These are phyloP conservation scores for Apiospora saccharicola DNA, from an alignment of 2,329 filamentous ascomycete genomes.

Conservation along the genomic window DNA sequence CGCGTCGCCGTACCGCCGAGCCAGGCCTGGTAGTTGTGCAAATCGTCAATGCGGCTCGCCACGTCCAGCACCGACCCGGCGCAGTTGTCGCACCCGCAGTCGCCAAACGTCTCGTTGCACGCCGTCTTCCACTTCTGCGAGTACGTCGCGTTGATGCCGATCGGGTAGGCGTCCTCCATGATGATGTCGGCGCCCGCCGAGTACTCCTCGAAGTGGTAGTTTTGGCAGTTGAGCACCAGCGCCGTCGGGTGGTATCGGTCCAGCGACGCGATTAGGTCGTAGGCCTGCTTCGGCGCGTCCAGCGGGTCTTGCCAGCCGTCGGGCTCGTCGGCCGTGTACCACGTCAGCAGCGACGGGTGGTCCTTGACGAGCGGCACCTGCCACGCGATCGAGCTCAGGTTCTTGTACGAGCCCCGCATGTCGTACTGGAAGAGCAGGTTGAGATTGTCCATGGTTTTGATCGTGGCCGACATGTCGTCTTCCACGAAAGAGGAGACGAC, in stretches of 20 bases:
- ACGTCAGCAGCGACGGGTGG: slow-evolving; percentile 50
- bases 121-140: slow-evolving; percentile 60
- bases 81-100: slow-evolving; percentile 71
- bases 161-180: slow-evolving; percentile 67
- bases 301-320: slow-evolving; percentile 65
- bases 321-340: slow-evolving; percentile 58
- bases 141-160: slow-evolving; percentile 62
- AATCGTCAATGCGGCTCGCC: slow-evolving; percentile 47
- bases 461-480: slow-evolving; percentile 38
- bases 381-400: slow-evolving; percentile 48
- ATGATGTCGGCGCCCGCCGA: slow-evolving; percentile 63
- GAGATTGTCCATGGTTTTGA: slow-evolving; percentile 48
- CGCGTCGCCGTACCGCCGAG: slow-evolving; percentile 45
- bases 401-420: slow-evolving; percentile 53
- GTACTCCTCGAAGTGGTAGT: slow-evolving; percentile 67
- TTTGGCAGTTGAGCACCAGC: slow-evolving; percentile 66
- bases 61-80: slow-evolving; percentile 61
- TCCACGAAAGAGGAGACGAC: slow-evolving; percentile 50
- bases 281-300: slow-evolving; percentile 50
- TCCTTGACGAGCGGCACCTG: slow-evolving; percentile 51
- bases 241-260: slow-evolving; percentile 69
- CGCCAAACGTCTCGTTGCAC: slow-evolving; percentile 66
- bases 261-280: slow-evolving; percentile 53
- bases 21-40: slow-evolving; percentile 48
- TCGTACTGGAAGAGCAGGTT: slow-evolving; percentile 54